A percentile compares a stretch with the other conserved stretches of the same genome.
Conservation (phyloP, 441 rosid genomes). For the Erodium chrysanthum region DNA sequence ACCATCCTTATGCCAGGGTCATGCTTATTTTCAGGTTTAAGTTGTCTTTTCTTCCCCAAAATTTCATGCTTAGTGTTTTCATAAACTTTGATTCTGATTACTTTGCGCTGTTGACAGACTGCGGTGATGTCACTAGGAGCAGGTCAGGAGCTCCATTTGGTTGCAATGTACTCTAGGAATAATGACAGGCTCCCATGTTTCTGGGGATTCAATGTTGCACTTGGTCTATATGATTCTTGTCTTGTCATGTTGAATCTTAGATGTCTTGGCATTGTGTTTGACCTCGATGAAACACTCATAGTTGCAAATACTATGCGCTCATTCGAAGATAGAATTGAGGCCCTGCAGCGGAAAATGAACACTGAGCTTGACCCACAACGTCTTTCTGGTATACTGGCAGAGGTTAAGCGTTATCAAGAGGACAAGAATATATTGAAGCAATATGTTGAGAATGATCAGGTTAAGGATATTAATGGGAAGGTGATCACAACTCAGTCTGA, state of each 20-base stretch:
- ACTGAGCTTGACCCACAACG: slow-evolving; percentile 65
- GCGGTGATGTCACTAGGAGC: slow-evolving; percentile 70
- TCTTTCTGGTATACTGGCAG: slow-evolving; percentile 61
- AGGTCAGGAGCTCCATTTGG: slow-evolving; percentile 81
- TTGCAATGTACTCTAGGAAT: slow-evolving; percentile 77
- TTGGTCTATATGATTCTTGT: slow-evolving; percentile 66
- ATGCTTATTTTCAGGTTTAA: neutral
- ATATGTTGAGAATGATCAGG: slow-evolving; percentile 60
- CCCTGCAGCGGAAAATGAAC: slow-evolving; percentile 57
- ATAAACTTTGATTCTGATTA: neutral
- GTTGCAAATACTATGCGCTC: slow-evolving; percentile 97
- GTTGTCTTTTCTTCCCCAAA: neutral
- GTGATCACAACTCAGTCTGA: slow-evolving; percentile 59
- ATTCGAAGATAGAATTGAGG: slow-evolving; percentile 78
- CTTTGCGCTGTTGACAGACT: slow-evolving; percentile 36
- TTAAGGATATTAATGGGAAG: slow-evolving; percentile 60
- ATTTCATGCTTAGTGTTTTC: neutral
- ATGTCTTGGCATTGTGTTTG: slow-evolving; percentile 84
- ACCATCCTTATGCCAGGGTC: neutral
- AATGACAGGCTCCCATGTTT: slow-evolving; percentile 91
- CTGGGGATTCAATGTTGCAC: slow-evolving; percentile 76
- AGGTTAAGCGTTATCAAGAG: slow-evolving; percentile 60
- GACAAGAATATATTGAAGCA: slow-evolving; percentile 77
- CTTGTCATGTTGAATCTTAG: slow-evolving; percentile 71
- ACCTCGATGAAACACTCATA: slow-evolving; percentile 88